Base-by-base conservation (phyloP, 2,329 filamentous ascomycete species). In the Dothideomycetes sp. region DNA sequence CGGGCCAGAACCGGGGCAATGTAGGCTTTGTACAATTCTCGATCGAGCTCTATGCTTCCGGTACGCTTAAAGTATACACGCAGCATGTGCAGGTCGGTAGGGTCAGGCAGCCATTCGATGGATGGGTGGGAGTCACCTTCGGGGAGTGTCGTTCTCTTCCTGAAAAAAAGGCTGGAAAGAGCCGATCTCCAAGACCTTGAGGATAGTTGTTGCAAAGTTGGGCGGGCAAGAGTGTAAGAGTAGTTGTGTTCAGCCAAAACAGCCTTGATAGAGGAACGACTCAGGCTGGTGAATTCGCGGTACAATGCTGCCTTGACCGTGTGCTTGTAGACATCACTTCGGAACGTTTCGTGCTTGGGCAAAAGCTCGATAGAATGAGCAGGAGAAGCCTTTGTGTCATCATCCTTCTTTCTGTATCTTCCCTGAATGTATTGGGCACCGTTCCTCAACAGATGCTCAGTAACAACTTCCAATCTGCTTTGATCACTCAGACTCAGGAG, bases 241-340 rank as follows among this genome's bases (percentile, higher is more conserved):
- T 84, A 79, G 61, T 91, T 91, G 54, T 74, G 77, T 59, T 91
- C 84, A 35, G 83, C 84, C 33, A 91, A 71, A 6, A 91, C 83
- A 7, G 80, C 84, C 54, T 80, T 77, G 60, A 89, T 82, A 3
- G 82, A 78, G 1, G 82, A 84, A 44, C 75, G 74, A 10, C 81
- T 78, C 29, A 89, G 64, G 15, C 78, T 80, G 52, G 78, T 80
- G 64, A 89, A 91, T 60, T 91, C 84, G 43, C 78, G 73, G 59
- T 77, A 80, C 17, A 83, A 73, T 17, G 84, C 65, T n/a, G 65
- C 62, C 54, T 76, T 76, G 6, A 81, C 82, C 6, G 83, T 82
- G 45, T 72, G 67, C 49, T 78, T 78, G 62, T 91, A 91, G 36
- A 68, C 70, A 4, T 65, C 61, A 35, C 73, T 80, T 45, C 82